These are phyloP conservation scores for Arthrobotrys pseudoclavata DNA, from an alignment of 2,329 filamentous ascomycete genomes.

Conservation along the genomic window DNA sequence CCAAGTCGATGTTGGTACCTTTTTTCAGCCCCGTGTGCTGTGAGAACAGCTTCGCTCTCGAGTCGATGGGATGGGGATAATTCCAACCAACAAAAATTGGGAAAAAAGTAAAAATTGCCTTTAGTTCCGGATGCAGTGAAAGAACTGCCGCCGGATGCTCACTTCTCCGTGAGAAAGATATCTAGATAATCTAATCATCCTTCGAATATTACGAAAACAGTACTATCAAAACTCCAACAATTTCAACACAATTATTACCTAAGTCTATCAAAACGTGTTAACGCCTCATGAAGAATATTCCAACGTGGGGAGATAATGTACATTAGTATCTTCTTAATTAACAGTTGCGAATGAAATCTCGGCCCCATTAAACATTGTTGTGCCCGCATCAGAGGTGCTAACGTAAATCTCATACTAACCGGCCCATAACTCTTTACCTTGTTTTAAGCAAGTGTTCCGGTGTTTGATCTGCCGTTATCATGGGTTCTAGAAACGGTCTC, in stretches of 20 bases:
- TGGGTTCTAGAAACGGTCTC: conserved; percentile 3
- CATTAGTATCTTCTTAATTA: neutral
- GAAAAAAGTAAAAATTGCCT: neutral
- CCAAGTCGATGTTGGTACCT: neutral
- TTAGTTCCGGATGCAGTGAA: conserved; percentile 1
- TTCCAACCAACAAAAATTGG: too few relatives aligned
- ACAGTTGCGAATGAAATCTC: neutral
- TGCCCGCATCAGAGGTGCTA: conserved; percentile 17
- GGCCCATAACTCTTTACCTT: neutral
- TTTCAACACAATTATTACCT: conserved; percentile 19
- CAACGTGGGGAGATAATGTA: too few relatives aligned
- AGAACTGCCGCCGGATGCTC: neutral
- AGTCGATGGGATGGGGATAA: too few relatives aligned
- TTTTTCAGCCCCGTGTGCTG: neutral
- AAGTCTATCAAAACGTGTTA: neutral
- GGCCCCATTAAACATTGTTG: neutral
- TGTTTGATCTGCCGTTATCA: conserved; percentile 6
- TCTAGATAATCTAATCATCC: too few relatives aligned
- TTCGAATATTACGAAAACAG: conserved; percentile 29
- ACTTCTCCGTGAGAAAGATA: neutral
- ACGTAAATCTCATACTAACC: neutral
- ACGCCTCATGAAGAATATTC: neutral
- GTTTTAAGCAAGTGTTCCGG: conserved; percentile 19
- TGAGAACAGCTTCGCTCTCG: too few relatives aligned
- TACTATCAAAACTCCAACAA: conserved; percentile 11